phyloP scores from a whole-genome alignment of 768 basidiomycete species.

The Russula olivacea region DNA sequence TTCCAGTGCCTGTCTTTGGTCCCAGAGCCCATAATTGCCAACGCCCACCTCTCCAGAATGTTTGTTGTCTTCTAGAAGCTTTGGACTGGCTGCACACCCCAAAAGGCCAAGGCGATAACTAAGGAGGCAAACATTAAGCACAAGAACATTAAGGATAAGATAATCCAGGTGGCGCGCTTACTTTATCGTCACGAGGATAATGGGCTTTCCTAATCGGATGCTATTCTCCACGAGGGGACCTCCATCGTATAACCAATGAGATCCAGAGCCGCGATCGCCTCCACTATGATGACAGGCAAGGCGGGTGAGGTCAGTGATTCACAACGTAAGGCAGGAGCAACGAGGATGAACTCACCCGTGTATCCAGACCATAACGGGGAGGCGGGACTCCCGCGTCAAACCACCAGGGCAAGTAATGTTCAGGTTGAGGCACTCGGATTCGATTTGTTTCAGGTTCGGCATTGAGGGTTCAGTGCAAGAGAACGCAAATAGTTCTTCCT shows the following conservation, averaged over 20 bases:
- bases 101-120: conserved; percentile 76
- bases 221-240: conserved; percentile 67
- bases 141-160: background rate
- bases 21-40: conserved; percentile 61
- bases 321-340: background rate
- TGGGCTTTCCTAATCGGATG: conserved; percentile 53
- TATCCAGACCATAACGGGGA: conserved; percentile 83
- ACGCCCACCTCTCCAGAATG: conserved; percentile 60
- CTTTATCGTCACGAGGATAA: conserved; percentile 74
- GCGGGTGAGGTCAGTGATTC: conserved; percentile 13
- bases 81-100: conserved; percentile 65
- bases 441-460: conserved; percentile 56
- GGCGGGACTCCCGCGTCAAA: conserved; percentile 43
- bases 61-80: conserved; percentile 62
- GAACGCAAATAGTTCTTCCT: conserved; percentile 59
- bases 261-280: conserved; percentile 65
- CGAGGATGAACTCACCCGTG: conserved; percentile 54
- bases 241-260: conserved; percentile 72
- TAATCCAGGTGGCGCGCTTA: conserved; percentile 35
- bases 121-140: conserved; percentile 8
- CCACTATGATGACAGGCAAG: conserved; percentile 42
- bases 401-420: conserved; percentile 73
- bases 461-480: conserved; percentile 46
- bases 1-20: conserved; percentile 40
- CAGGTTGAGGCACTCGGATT: conserved; percentile 75